Evolutionary conservation across 2,329 filamentous ascomycete genomes (phyloP).

Genomic region (Blumeria hordei): DNA sequence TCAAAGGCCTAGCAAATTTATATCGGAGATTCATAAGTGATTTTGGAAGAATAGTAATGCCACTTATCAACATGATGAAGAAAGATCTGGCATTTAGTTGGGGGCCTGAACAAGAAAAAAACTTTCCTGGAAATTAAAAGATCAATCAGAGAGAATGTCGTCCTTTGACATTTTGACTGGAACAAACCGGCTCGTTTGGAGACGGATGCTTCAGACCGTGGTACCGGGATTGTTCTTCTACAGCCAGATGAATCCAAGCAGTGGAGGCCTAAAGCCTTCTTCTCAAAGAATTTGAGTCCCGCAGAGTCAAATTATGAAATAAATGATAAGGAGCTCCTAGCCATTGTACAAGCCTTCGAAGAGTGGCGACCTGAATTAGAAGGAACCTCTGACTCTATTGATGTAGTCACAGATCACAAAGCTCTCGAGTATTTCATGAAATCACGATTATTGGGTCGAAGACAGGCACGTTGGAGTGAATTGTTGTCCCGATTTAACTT

Average conservation of each 20-base stretch:
- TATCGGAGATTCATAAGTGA: too few relatives aligned
- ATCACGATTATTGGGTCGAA: too few relatives aligned
- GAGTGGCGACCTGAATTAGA: background rate
- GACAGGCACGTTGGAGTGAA: too few relatives aligned
- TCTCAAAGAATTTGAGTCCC: background rate
- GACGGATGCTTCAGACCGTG: too few relatives aligned
- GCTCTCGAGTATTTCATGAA: too few relatives aligned
- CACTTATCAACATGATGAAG: background rate
- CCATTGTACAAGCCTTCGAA: background rate
- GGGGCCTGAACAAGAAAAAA: background rate
- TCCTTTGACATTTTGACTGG: too few relatives aligned
- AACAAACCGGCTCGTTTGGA: too few relatives aligned
- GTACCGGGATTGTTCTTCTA: too few relatives aligned
- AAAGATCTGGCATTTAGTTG: background rate
- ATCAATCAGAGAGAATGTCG: too few relatives aligned
- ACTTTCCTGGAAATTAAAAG: background rate
- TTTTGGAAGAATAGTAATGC: background rate
- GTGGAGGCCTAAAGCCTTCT: background rate
- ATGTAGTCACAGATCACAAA: background rate
- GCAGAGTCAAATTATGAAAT: background rate
- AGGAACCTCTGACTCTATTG: background rate
- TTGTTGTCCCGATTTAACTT: too few relatives aligned
- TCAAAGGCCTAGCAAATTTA: too few relatives aligned
- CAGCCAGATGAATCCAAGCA: background rate
- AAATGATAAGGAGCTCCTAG: background rate